Evolutionary conservation across 2,329 filamentous ascomycete species (phyloP).

Genomic region (Ilyonectria sp.): DNA sequence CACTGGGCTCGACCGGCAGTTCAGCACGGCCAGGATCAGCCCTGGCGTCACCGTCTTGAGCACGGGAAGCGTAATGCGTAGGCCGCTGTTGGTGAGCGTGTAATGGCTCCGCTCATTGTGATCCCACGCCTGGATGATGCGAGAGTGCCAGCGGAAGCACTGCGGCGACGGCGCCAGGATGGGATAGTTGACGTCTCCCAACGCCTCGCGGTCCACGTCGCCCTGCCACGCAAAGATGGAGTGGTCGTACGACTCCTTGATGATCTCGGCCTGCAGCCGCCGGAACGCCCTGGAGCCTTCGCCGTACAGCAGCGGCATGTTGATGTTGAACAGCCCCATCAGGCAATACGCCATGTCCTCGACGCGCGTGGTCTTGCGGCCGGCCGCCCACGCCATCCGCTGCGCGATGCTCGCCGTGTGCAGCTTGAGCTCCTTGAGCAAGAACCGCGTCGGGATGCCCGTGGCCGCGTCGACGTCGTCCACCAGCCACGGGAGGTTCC

Average conservation of each 20-base stretch:
- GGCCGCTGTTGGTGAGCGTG: conserved; percentile 27
- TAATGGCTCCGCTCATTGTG: conserved; percentile 26
- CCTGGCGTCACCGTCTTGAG: conserved; percentile 25
- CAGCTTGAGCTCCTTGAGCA: conserved; percentile 22
- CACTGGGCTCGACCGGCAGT: conserved; percentile 16
- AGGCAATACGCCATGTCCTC: conserved; percentile 45
- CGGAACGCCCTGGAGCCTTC: conserved; percentile 43
- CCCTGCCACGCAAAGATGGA: conserved; percentile 43
- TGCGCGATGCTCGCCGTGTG: conserved; percentile 28
- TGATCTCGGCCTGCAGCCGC: conserved; percentile 45
- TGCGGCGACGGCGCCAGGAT: conserved; percentile 22
- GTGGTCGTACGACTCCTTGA: conserved; percentile 42
- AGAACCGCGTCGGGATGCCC: conserved; percentile 29
- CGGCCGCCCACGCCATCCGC: conserved; percentile 43
- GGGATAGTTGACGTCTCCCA: neutral
- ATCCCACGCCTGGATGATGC: conserved; percentile 19
- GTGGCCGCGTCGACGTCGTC: conserved; percentile 24
- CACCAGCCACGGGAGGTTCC: conserved; percentile 20
- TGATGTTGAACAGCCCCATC: conserved; percentile 41
- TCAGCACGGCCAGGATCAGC: conserved; percentile 19
- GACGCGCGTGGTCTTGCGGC: conserved; percentile 34
- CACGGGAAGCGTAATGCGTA: conserved; percentile 20
- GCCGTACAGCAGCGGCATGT: conserved; percentile 44
- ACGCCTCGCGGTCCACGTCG: neutral
- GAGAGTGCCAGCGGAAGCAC: conserved; percentile 17